phyloP scores from a whole-genome alignment of 495 filamentous ascomycete genomes.

The Neurospora intermedia region DNA sequence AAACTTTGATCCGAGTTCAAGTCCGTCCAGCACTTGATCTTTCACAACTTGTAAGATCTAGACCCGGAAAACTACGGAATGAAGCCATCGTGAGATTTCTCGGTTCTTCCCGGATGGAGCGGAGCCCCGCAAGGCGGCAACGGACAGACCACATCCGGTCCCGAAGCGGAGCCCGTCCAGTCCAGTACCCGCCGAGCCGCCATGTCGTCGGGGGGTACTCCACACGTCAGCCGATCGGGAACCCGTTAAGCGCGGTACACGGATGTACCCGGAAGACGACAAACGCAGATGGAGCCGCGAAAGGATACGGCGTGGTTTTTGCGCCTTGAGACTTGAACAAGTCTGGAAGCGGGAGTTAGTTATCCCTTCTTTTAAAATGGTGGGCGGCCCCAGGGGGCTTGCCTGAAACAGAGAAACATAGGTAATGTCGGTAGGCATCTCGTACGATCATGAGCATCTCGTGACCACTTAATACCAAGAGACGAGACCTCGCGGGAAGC shows the following conservation, averaged over 20 bases:
- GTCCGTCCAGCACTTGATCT: neutral
- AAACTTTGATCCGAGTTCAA: neutral
- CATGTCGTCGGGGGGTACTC: neutral
- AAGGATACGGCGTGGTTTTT: too few species aligned
- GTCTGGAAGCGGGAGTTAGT: neutral
- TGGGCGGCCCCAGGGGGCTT: neutral
- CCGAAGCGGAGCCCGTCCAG: neutral
- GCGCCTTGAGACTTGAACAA: neutral
- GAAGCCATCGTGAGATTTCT: neutral
- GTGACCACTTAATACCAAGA: too few species aligned
- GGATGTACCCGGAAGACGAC: neutral
- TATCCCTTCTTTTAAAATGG: neutral
- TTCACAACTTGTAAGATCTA: neutral
- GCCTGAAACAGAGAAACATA: neutral
- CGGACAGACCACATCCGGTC: neutral
- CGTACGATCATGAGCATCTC: neutral
- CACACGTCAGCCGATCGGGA: neutral
- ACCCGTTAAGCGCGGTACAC: neutral
- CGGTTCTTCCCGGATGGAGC: neutral
- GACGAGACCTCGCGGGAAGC: too few species aligned
- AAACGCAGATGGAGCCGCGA: neutral
- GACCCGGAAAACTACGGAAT: neutral
- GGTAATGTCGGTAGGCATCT: neutral
- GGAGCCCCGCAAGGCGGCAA: neutral
- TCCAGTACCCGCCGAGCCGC: neutral